Evolutionary conservation across 2,329 filamentous ascomycete genomes (phyloP).

Genomic region (Xylaria hypoxylon): DNA sequence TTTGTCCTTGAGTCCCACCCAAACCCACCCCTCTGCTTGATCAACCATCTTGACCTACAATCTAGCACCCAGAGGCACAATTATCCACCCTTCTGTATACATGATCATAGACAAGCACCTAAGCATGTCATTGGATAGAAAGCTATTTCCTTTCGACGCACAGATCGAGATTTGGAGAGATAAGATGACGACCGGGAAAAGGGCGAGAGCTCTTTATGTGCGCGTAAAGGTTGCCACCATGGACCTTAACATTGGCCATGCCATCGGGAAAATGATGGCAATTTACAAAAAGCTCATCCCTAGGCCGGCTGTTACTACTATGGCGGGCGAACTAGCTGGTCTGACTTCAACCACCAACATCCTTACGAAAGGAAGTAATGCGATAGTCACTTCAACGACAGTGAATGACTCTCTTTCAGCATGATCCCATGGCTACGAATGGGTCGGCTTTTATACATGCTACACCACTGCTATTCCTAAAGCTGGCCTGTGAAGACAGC

Average conservation of each 20-base stretch:
- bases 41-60: background rate
- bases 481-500: no score
- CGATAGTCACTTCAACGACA: no score
- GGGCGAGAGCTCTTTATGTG: background rate
- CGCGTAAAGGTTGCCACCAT: background rate
- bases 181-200: background rate
- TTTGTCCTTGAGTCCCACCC: background rate
- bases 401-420: no score
- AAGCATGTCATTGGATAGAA: background rate
- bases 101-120: conserved; percentile 10
- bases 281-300: background rate
- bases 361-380: no score
- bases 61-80: conserved; percentile 4
- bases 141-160: background rate
- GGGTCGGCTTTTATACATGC: no score
- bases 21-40: background rate
- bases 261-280: background rate
- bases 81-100: conserved; percentile 11
- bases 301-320: background rate
- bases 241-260: background rate
- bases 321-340: background rate
- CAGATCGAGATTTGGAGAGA: conserved; percentile 7
- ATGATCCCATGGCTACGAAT: no score
- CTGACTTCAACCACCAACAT: background rate
- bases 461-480: no score